Percentiles rank a stretch among this genome's conserved stretches.
These are phyloP conservation scores for Pythium aphanidermatum DNA, from an alignment of 352 stramenopile genomes.

Conservation along the genomic window DNA sequence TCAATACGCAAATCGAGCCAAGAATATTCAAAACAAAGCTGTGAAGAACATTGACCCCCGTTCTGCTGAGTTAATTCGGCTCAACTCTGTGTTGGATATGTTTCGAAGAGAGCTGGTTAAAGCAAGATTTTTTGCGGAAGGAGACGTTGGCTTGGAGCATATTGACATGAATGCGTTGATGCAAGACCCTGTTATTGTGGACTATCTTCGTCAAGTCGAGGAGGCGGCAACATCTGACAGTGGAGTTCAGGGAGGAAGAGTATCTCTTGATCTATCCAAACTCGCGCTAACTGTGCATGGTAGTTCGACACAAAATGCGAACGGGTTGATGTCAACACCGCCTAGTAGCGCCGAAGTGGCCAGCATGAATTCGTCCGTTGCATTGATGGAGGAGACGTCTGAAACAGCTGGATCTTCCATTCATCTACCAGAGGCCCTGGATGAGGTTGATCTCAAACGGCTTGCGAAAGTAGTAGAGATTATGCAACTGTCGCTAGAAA, in stretches of 20 bases:
- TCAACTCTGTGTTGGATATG: slow-evolving; percentile 65
- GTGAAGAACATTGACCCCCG: slow-evolving; percentile 86
- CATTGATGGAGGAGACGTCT: slow-evolving; percentile 6
- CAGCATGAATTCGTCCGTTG: background rate
- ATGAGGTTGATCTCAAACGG: slow-evolving; percentile 28
- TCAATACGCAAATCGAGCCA: slow-evolving; percentile 82
- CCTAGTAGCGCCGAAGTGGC: slow-evolving; percentile 10
- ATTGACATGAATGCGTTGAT: slow-evolving; percentile 38
- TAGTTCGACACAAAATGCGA: too few species aligned
- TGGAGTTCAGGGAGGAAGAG: too few species aligned
- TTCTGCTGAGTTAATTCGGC: slow-evolving; percentile 57
- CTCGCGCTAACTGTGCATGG: too few species aligned
- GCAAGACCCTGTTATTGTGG: slow-evolving; percentile 37
- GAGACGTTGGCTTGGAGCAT: slow-evolving; percentile 14
- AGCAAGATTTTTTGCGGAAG: slow-evolving; percentile 29
- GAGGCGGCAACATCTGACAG: too few species aligned
- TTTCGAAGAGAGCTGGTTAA: slow-evolving; percentile 67
- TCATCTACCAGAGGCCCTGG: background rate
- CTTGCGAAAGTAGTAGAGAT: slow-evolving; percentile 44
- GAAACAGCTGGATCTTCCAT: slow-evolving; percentile 32
- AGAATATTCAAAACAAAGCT: slow-evolving; percentile 88
- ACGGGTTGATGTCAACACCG: slow-evolving; percentile 19
- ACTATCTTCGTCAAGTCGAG: slow-evolving; percentile 54
- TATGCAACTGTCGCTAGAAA: slow-evolving; percentile 43
- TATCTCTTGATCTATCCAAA: slow-evolving; percentile 23